Base-by-base conservation (phyloP, 139 green algal species). In the Tetraselmis chui region DNA sequence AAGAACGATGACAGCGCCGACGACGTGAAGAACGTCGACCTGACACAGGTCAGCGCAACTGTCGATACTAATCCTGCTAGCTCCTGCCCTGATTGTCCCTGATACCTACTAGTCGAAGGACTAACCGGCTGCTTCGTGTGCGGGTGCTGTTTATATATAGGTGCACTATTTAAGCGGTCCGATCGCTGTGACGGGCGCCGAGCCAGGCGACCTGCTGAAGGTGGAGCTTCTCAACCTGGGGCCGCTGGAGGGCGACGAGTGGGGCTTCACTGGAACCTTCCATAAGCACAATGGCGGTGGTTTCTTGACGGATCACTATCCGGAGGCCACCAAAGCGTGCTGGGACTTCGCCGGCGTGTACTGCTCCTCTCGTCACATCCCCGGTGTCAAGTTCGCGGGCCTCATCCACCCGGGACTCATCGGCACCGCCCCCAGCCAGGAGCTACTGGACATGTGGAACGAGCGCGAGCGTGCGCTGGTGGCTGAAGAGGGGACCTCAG, bases 391-490 rank as follows among this genome's bases (percentile, higher is more conserved):
- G 29, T 86, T 83, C 45, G 31, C 80, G 59, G 80, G 80, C 27
- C 2, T 88, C 22, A 79, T 84, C 25, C 83, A 86, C 30, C 31
- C 79, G 59, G 89, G 85, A 2, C 86, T 94, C 31, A 94, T 94
- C 76, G 92, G 92, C 31, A 95, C 92, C 22, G 92, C 92, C 0
- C 92, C 92, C 30, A 89, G 81, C 76, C 32, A 91, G 32, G 91
- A 95, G 90, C 88, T 95, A 74, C 84, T 95, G 26, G 76, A 92
- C 2, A 95, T 95, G 80, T 95, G 92, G 92, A 95, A 95, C 67
- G 78, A 85, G 28, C 82, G 92, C 1, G 92, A 95, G 86, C 2
- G 75, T 0, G 83, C 78, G 2, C 87, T 95, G 78, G 88, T 93
- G 76, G 84, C 87, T 29, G 76, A 83, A 1, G 80, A 88, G 30